Evolutionary conservation across 139 green algal species (phyloP).

Genomic region (Zygnema cylindricum): DNA sequence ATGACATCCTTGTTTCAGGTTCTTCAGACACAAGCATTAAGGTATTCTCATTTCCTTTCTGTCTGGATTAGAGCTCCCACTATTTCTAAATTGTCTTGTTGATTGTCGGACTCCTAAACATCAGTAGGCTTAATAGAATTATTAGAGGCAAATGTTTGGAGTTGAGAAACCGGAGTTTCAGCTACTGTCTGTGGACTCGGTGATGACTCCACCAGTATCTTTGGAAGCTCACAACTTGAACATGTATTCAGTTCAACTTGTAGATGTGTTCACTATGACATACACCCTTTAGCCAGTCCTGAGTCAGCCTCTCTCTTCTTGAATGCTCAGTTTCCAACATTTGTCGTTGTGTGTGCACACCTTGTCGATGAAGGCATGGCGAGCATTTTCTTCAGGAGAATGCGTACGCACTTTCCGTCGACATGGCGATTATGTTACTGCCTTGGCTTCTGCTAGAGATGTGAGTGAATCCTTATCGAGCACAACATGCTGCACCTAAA

Average conservation of each 20-base stretch:
- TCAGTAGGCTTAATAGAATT: no score
- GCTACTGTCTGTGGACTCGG: no score
- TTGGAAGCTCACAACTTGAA: no score
- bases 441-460: conserved; percentile 22
- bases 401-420: conserved; percentile 41
- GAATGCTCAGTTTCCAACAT: conserved; percentile 5
- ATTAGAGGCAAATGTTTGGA: no score
- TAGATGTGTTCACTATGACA: no score
- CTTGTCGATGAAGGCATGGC: conserved; percentile 23
- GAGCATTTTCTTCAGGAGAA: conserved; percentile 30
- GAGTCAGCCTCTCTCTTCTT: no score
- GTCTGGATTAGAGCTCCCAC: background rate
- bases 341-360: background rate
- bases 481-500: no score
- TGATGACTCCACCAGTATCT: no score
- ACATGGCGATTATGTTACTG: conserved; percentile 50
- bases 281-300: no score
- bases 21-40: conserved; percentile 57
- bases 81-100: no score
- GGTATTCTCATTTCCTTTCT: conserved; percentile 34
- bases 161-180: no score
- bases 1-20: conserved; percentile 42
- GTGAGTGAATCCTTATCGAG: conserved; percentile 1
- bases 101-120: background rate
- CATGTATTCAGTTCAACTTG: no score